Evolutionary conservation across 768 basidiomycete species (phyloP).

Genomic region (Terana coerulea): DNA sequence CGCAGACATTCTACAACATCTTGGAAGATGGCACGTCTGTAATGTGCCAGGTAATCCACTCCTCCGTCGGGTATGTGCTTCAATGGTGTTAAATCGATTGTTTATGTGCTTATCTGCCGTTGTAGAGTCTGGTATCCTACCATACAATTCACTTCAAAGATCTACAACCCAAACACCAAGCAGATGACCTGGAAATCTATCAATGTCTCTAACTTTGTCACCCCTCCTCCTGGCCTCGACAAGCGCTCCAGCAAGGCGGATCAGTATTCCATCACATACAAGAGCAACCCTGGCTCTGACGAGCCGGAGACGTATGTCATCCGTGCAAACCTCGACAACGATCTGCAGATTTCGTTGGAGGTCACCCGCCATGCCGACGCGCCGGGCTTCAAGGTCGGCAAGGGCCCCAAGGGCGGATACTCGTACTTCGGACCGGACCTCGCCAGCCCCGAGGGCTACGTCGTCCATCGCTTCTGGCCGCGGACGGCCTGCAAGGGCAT

Average conservation of each 20-base stretch:
- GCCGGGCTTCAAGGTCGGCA: slow-evolving; percentile 90
- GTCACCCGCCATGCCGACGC: slow-evolving; percentile 63
- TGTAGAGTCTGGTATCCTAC: slow-evolving; percentile 88
- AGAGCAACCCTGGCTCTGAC: slow-evolving; percentile 50
- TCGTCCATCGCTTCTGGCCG: slow-evolving; percentile 92
- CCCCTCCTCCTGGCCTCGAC: slow-evolving; percentile 73
- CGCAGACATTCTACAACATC: slow-evolving; percentile 82
- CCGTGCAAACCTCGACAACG: slow-evolving; percentile 71
- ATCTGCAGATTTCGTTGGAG: slow-evolving; percentile 78
- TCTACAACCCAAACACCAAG: slow-evolving; percentile 74
- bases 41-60: slow-evolving; percentile 86
- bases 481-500: slow-evolving; percentile 58
- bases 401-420: slow-evolving; percentile 82
- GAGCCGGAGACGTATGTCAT: slow-evolving; percentile 76
- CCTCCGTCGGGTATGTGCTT: slow-evolving; percentile 73
- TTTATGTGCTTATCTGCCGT: slow-evolving; percentile 12
- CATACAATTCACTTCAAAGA: slow-evolving; percentile 91
- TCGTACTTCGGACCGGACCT: slow-evolving; percentile 79
- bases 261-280: slow-evolving; percentile 75
- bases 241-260: slow-evolving; percentile 85
- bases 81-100: too few relatives aligned
- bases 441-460: slow-evolving; percentile 74
- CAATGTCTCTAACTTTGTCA: slow-evolving; percentile 77
- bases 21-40: slow-evolving; percentile 75
- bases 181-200: slow-evolving; percentile 81